phyloP scores from a whole-genome alignment of 2,329 filamentous ascomycete species.

The Metarhizium robertsii region DNA sequence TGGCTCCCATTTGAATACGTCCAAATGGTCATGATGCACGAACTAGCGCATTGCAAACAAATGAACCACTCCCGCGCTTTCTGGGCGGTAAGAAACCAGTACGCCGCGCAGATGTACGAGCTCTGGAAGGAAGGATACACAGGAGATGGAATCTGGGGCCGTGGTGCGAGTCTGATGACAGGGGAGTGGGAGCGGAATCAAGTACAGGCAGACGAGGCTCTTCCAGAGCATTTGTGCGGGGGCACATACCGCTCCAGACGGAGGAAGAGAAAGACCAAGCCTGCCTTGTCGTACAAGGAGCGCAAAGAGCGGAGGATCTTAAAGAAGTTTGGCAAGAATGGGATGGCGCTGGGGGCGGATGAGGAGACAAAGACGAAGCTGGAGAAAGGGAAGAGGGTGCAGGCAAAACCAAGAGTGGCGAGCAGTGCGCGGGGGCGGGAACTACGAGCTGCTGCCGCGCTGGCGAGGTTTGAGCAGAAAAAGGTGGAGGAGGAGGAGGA shows the following conservation, averaged over 20 bases:
- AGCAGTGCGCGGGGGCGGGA: constrained; percentile 66
- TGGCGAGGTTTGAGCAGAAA: constrained; percentile 59
- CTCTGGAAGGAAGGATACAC: constrained; percentile 65
- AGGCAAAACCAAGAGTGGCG: constrained; percentile 63
- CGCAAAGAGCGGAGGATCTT: constrained; percentile 61
- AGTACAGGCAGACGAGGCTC: constrained; percentile 41
- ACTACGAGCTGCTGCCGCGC: constrained; percentile 64
- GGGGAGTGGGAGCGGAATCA: constrained; percentile 49
- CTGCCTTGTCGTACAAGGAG: constrained; percentile 57
- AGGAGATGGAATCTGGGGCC: constrained; percentile 77
- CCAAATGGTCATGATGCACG: constrained; percentile 94
- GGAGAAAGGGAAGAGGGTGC: constrained; percentile 54
- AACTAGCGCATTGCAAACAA: constrained; percentile 79
- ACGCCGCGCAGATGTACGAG: constrained; percentile 58
- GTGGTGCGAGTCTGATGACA: constrained; percentile 53
- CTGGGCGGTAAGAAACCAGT: constrained; percentile 69
- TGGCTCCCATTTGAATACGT: constrained; percentile 81
- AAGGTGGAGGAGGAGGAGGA: constrained; percentile 40
- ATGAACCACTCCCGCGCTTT: constrained; percentile 84
- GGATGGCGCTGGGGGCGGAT: constrained; percentile 60
- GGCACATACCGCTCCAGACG: constrained; percentile 61
- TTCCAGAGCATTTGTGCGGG: constrained; percentile 69
- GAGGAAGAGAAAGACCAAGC: constrained; percentile 45
- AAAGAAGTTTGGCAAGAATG: constrained; percentile 68
- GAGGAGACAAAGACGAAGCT: constrained; percentile 54